Evolutionary conservation across 1,139 yeast species (phyloP).

Genomic region (Chernovozyma sophiae-reginae): DNA sequence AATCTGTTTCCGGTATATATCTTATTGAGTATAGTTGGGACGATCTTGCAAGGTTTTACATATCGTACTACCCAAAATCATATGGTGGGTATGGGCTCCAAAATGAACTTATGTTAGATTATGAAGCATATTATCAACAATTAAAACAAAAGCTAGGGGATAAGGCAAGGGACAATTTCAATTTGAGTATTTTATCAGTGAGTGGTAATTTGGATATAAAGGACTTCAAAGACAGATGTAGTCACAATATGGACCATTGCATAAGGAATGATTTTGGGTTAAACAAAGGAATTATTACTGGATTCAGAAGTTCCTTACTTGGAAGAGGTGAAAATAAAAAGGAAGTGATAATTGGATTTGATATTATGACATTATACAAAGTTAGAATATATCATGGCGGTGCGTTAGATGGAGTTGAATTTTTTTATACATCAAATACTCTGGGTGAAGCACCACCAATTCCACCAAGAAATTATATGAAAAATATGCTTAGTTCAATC

Average conservation of each 20-base stretch:
- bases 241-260: conserved; percentile 11
- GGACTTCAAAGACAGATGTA: conserved; percentile 24
- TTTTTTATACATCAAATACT: conserved; percentile 14
- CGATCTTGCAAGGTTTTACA: conserved; percentile 60
- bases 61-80: conserved; percentile 54
- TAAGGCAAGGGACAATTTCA: conserved; percentile 32
- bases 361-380: conserved; percentile 30
- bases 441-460: conserved; percentile 31
- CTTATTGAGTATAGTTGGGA: conserved; percentile 62
- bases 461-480: conserved; percentile 46
- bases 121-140: conserved; percentile 41
- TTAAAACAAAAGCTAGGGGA: conserved; percentile 23
- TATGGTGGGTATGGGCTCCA: conserved; percentile 62
- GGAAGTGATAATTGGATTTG: conserved; percentile 26
- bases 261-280: conserved; percentile 42
- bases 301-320: conserved; percentile 42
- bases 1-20: conserved; percentile 63
- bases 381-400: conserved; percentile 66
- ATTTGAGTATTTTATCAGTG: conserved; percentile 45
- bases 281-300: conserved; percentile 32
- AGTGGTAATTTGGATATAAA: conserved; percentile 35
- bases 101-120: conserved; percentile 45
- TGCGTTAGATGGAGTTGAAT: conserved; percentile 71
- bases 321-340: conserved; percentile 29
- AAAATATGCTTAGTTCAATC: conserved; percentile 11